These are phyloP conservation scores for Zymoseptoria ardabiliae DNA, from an alignment of 2,329 filamentous ascomycete species.

Conservation along the genomic window DNA sequence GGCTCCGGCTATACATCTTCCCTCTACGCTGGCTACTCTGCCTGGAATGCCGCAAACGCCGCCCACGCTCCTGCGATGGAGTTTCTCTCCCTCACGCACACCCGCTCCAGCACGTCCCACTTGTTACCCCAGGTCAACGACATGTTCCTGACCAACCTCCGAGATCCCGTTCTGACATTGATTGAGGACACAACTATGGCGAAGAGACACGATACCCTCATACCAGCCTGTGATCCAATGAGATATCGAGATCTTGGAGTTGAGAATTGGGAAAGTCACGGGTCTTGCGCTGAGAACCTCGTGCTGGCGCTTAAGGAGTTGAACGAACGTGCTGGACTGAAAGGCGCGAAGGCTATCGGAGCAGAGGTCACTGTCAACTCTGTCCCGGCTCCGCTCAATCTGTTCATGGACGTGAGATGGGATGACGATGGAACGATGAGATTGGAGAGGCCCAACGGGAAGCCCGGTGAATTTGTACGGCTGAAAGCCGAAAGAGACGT, in stretches of 20 bases:
- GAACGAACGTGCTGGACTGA: conserved; percentile 40
- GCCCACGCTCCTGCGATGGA: conserved; percentile 36
- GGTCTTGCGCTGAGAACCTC: conserved; percentile 43
- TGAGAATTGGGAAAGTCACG: conserved; percentile 40
- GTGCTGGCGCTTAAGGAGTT: conserved; percentile 43
- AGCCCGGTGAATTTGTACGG: conserved; percentile 37
- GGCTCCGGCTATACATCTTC: conserved; percentile 42
- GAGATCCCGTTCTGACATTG: conserved; percentile 40
- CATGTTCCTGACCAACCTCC: conserved; percentile 39
- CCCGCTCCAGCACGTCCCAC: conserved; percentile 35
- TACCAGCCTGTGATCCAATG: conserved; percentile 41
- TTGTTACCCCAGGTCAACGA: conserved; percentile 36
- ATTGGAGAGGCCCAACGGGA: conserved; percentile 36
- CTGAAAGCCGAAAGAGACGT: conserved; percentile 39
- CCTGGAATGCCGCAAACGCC: conserved; percentile 34
- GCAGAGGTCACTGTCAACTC: conserved; percentile 43
- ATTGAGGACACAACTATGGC: conserved; percentile 40
- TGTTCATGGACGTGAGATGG: conserved; percentile 44
- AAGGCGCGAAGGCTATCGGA: conserved; percentile 40
- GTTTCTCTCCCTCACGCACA: conserved; percentile 41
- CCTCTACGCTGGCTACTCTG: conserved; percentile 43
- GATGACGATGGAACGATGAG: conserved; percentile 35
- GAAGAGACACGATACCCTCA: conserved; percentile 39
- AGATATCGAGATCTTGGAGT: conserved; percentile 37
- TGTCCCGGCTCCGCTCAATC: conserved; percentile 40